Conservation (phyloP, 192 early-diverging fungal genomes). For the Paraglomus occultum region DNA sequence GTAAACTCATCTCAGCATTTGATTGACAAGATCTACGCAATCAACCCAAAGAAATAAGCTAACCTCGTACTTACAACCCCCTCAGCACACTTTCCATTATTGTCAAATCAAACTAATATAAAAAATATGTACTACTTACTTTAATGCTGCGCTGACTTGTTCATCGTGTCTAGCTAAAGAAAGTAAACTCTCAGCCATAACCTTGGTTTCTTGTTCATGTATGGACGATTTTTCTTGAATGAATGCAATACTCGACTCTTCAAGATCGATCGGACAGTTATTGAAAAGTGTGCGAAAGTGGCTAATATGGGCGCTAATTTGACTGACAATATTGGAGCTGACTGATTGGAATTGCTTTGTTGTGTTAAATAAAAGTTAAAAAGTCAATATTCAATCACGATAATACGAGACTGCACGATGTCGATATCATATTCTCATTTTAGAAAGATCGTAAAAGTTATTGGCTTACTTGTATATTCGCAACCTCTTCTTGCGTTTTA, state of each 20-base stretch:
- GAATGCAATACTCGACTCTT: conserved; percentile 36
- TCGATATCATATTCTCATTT: too few relatives aligned
- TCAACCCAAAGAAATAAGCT: too few relatives aligned
- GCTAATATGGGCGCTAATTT: conserved; percentile 4
- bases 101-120: too few relatives aligned
- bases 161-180: conserved; percentile 46
- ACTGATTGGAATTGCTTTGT: conserved; percentile 3
- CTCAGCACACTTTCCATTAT: too few relatives aligned
- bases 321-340: conserved; percentile 1
- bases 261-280: conserved; percentile 31
- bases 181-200: conserved; percentile 46
- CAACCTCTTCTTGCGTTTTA: conserved; percentile 28
- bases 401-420: too few relatives aligned
- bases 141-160: conserved; percentile 43
- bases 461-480: background rate
- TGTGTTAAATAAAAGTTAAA: background rate
- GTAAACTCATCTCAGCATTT: background rate
- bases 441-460: too few relatives aligned
- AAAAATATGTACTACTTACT: conserved; percentile 24
- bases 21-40: conserved; percentile 22
- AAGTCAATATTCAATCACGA: background rate
- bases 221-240: conserved; percentile 30
- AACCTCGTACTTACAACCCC: too few relatives aligned
- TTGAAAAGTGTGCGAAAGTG: conserved; percentile 10
- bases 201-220: conserved; percentile 37